These are phyloP conservation scores for Apiospora malaysiana DNA, from an alignment of 2,329 filamentous ascomycete species.

Conservation along the genomic window DNA sequence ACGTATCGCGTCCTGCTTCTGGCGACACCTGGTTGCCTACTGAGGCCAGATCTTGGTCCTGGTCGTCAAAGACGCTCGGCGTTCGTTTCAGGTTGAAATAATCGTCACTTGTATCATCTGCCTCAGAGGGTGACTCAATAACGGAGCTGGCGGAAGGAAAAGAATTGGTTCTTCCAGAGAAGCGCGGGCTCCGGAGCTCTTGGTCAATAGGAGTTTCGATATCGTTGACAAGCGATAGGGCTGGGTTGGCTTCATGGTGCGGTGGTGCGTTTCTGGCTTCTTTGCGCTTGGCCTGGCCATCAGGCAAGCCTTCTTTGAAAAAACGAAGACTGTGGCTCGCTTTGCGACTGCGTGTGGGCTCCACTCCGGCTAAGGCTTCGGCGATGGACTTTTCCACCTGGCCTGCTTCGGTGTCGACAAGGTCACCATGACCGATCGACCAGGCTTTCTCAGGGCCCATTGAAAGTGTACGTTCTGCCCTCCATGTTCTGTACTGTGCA, in stretches of 20 bases:
- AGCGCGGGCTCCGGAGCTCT: neutral
- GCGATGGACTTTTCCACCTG: conserved; percentile 70
- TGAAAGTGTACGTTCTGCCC: conserved; percentile 49
- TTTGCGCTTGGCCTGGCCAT: conserved; percentile 61
- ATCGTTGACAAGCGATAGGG: neutral
- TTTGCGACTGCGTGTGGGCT: conserved; percentile 70
- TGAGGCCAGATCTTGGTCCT: neutral
- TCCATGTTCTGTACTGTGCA: conserved; percentile 44
- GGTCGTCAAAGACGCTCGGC: neutral
- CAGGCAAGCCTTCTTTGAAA: conserved; percentile 69
- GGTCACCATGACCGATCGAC: conserved; percentile 64
- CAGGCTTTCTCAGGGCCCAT: conserved; percentile 63
- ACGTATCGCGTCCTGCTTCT: neutral
- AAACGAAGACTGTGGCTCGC: conserved; percentile 71
- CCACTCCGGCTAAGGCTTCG: conserved; percentile 65
- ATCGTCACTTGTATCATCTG: neutral
- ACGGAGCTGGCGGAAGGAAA: conserved; percentile 13
- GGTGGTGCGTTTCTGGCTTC: conserved; percentile 45
- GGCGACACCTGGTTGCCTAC: neutral
- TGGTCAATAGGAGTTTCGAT: neutral
- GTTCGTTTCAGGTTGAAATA: conserved; percentile 10
- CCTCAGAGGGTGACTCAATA: conserved; percentile 14
- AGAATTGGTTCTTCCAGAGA: neutral
- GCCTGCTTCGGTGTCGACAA: conserved; percentile 55
- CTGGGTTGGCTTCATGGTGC: neutral